Percentiles rank a stretch among this genome's conserved stretches.
Conservation (phyloP, 1,284 basidiomycete genomes). For the Anthracocystis walkeri region DNA sequence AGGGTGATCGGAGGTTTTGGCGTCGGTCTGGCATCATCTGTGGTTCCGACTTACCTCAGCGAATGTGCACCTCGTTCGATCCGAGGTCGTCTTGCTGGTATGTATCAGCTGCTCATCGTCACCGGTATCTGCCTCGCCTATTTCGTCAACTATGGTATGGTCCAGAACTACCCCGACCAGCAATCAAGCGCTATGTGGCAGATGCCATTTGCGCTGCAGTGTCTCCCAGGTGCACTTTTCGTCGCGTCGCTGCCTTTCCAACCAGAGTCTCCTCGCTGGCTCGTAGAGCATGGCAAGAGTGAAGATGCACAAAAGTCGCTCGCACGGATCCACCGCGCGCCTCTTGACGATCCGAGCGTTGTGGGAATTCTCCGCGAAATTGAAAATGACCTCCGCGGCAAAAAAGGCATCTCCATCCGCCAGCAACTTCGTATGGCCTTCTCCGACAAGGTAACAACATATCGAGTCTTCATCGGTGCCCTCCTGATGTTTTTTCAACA, state of each 20-base stretch:
- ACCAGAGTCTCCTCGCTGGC: slow-evolving; percentile 67
- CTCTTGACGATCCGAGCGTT: slow-evolving; percentile 27
- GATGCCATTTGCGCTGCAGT: slow-evolving; percentile 62
- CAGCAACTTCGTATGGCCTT: slow-evolving; percentile 71
- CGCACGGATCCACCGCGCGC: slow-evolving; percentile 26
- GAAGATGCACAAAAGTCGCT: slow-evolving; percentile 31
- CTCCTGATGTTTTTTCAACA: slow-evolving; percentile 62
- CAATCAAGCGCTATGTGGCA: slow-evolving; percentile 57
- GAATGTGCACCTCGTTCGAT: slow-evolving; percentile 65
- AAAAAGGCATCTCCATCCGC: slow-evolving; percentile 45
- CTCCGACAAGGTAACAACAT: slow-evolving; percentile 70
- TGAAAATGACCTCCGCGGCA: slow-evolving; percentile 57
- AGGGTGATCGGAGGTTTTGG: slow-evolving; percentile 53
- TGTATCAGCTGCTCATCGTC: slow-evolving; percentile 71
- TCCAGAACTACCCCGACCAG: slow-evolving; percentile 36
- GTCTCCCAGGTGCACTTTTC: slow-evolving; percentile 61
- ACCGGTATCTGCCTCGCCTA: slow-evolving; percentile 58
- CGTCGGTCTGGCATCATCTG: slow-evolving; percentile 46
- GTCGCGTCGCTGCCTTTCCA: slow-evolving; percentile 54
- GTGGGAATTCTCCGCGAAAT: slow-evolving; percentile 42
- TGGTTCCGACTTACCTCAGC: slow-evolving; percentile 67
- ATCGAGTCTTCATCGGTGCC: slow-evolving; percentile 57
- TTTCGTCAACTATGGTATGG: slow-evolving; percentile 51
- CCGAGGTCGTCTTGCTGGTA: slow-evolving; percentile 69
- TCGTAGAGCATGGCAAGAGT: slow-evolving; percentile 51